A percentile compares a stretch with the other conserved stretches of the same genome.
phyloP scores from a whole-genome alignment of 257 asterid genomes.

The Solanum clarkiae region DNA sequence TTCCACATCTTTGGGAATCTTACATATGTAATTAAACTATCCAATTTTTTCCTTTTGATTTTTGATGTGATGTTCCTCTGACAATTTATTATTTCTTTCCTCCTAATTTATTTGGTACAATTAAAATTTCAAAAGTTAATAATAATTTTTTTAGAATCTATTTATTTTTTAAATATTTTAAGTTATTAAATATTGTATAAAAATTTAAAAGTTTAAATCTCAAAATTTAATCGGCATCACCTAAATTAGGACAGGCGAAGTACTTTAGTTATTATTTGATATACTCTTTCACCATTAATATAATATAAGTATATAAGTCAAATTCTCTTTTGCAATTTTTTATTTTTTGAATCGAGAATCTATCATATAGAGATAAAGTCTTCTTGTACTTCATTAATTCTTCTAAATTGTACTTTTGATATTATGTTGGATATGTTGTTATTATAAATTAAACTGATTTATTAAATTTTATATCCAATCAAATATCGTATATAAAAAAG shows the following conservation, averaged over 20 bases:
- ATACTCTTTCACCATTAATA: not conserved
- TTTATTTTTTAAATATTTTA: too few species aligned
- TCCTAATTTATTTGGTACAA: not conserved
- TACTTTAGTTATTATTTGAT: not conserved
- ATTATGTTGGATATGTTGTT: not conserved
- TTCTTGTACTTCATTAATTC: too few species aligned
- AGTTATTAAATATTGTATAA: not conserved
- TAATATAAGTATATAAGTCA: not conserved
- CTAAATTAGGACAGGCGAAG: not conserved
- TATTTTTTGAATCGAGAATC: too few species aligned
- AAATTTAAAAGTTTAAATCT: not conserved
- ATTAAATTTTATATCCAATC: not conserved
- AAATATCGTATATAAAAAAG: not conserved
- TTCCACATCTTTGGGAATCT: not conserved
- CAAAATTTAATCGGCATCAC: too few species aligned
- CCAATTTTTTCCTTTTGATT: not conserved
- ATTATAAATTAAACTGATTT: not conserved
- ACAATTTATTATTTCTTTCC: not conserved
- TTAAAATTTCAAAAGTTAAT: too few species aligned
- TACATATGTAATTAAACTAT: not conserved
- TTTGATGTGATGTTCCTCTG: not conserved
- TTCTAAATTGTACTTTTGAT: too few species aligned
- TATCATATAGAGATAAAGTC: accelerated
- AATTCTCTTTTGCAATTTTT: not conserved
- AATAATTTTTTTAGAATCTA: too few species aligned